These are phyloP conservation scores for Amesomyces nigricolor DNA, from an alignment of 2,329 filamentous ascomycete genomes.

Conservation along the genomic window DNA sequence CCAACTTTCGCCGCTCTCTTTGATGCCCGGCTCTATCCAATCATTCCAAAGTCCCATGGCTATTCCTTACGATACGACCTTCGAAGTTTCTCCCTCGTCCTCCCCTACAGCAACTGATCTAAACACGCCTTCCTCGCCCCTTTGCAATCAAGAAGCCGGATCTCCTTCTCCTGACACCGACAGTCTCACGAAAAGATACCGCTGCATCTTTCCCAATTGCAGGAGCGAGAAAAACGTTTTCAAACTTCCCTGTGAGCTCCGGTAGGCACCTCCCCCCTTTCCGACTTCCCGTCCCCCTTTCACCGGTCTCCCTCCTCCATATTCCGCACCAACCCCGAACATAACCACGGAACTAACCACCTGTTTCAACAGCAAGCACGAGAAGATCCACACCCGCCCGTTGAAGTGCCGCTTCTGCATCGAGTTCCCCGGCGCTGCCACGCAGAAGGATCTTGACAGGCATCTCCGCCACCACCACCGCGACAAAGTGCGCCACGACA, in stretches of 20 bases:
- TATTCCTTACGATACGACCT: not conserved
- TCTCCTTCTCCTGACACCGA: not conserved
- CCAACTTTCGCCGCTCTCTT: not conserved
- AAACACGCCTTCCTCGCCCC: not conserved
- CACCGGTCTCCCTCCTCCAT: not conserved
- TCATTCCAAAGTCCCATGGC: too few species aligned
- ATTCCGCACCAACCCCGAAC: not conserved
- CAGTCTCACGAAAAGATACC: not conserved
- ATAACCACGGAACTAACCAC: too few species aligned
- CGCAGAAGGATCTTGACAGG: too few species aligned
- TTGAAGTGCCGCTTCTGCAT: too few species aligned
- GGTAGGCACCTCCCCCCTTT: not conserved
- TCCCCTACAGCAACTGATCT: not conserved
- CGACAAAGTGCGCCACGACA: too few species aligned
- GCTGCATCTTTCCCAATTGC: not conserved
- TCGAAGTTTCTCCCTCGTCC: not conserved
- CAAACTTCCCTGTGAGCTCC: not conserved
- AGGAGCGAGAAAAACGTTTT: slow-evolving; percentile 8
- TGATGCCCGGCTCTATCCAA: not conserved
- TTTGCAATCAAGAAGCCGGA: not conserved
- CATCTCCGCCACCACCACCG: too few species aligned
- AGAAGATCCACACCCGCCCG: not conserved
- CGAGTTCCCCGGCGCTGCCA: too few species aligned
- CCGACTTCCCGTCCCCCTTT: not conserved
- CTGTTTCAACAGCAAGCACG: not conserved